Conservation (phyloP, 148 eudicot species). For the Rhododendron kiyosumense region DNA sequence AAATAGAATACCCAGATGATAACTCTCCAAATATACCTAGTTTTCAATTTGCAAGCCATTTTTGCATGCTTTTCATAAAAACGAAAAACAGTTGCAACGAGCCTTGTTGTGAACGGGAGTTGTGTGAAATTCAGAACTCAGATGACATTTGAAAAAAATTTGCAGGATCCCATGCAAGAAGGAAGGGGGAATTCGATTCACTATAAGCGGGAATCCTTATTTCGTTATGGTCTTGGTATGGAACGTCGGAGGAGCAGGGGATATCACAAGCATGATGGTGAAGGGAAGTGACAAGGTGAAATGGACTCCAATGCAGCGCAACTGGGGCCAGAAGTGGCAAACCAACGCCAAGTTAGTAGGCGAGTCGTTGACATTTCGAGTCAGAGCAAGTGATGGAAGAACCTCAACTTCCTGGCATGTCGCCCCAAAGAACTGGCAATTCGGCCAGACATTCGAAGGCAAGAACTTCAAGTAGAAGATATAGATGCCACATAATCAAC, state of each 20-base stretch:
- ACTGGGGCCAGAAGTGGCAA: constrained; percentile 74
- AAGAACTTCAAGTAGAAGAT: constrained; percentile 32
- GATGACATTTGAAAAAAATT: background rate
- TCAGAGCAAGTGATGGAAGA: constrained; percentile 44
- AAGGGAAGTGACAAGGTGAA: constrained; percentile 37
- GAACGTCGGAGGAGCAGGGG: constrained; percentile 83
- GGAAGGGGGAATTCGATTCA: constrained; percentile 64
- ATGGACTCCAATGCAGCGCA: constrained; percentile 49
- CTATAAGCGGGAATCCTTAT: constrained; percentile 50
- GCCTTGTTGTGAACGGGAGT: background rate
- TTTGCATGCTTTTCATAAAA: background rate
- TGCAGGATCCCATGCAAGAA: constrained; percentile 67
- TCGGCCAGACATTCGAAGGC: constrained; percentile 63
- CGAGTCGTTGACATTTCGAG: constrained; percentile 45
- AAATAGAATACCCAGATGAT: background rate
- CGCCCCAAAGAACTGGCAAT: constrained; percentile 47
- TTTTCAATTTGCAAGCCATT: background rate
- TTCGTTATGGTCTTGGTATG: constrained; percentile 47
- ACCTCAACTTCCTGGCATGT: constrained; percentile 41
- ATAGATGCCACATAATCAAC: background rate
- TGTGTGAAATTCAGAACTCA: background rate
- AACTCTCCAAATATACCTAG: background rate
- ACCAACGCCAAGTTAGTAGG: constrained; percentile 36
- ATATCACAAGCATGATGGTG: constrained; percentile 37
- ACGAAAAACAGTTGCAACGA: background rate